Evolutionary conservation across 345 rosid genomes (phyloP).

Genomic region (Eucalyptus tenuipes): DNA sequence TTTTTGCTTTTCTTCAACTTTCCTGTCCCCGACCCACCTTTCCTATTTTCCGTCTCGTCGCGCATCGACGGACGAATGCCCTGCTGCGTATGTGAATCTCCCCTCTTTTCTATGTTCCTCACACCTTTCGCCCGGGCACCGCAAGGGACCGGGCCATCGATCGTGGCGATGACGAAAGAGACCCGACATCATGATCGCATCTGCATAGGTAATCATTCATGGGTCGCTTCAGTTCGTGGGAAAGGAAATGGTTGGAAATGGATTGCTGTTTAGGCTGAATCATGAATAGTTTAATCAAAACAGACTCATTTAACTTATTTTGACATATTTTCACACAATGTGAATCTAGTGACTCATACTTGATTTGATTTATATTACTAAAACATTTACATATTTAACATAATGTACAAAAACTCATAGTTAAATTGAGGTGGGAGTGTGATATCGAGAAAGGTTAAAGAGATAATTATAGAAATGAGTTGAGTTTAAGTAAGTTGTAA

Average conservation of each 20-base stretch:
- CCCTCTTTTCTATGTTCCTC: neutral
- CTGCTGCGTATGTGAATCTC: neutral
- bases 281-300: no score
- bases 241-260: no score
- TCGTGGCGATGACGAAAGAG: neutral
- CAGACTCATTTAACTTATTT: accelerated
- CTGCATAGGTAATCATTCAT: neutral
- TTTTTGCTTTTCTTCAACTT: neutral
- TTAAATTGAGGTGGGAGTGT: accelerated
- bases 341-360: accelerated
- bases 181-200: neutral
- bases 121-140: neutral
- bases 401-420: no score
- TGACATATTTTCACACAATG: accelerated
- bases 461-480: no score
- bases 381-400: no score
- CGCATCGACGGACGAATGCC: neutral
- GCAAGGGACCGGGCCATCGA: neutral
- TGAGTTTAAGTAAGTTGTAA: no score
- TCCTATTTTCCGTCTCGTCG: neutral
- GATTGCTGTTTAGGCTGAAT: no score
- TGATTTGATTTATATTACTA: accelerated
- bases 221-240: neutral
- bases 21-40: neutral
- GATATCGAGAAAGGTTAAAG: accelerated